Base-by-base conservation (phyloP, 306 rosid species). In the Argentina anserina region DNA sequence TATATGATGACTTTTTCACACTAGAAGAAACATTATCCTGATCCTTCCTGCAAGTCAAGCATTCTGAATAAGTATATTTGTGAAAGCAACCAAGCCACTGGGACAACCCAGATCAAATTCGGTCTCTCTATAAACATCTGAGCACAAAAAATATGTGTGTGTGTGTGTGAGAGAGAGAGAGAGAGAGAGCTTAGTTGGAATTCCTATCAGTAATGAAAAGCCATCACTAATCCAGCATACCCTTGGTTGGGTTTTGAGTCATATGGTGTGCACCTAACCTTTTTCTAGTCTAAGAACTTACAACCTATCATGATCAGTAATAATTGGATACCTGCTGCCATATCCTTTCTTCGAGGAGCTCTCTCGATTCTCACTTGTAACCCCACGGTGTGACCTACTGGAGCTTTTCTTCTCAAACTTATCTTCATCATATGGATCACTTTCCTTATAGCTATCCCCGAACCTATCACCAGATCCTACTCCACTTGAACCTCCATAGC, bases 401-500 rank as follows among this genome's bases (percentile, higher is more conserved):
- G 77, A 43, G 59, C 77, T 75, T 81, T 83, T 85, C 74, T 86
- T 86, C 69, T 83, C 90, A 73, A 39, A 53, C 34, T 85, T 89
- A 52, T 83, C 90, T 64, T 91, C 96, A 74, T 84, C 87, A 67
- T 79, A 65, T 62, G 70, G 67, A 79, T 81, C 92, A 84, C 66
- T 85, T 84, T 86, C 90, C 72, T 73, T 75, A 61, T 79, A 84
- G 81, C 80, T 85, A 73, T 90, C 96, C 58, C 73, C 62, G 85
- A 81, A 90, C 74, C 73, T 75, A 62, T 84, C 92, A 36, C 83
- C 83, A 69, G 83, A 80, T 65, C 75, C 79, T 36, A 80, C 65
- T 76, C 89, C 85, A 73, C 78, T 60, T 61, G 78, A 76, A 40
- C 97, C 91, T 76, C 91, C 91, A 84, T 88, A 87, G 67, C 82